A percentile compares a stretch with the other conserved stretches of the same genome.
Conservation (phyloP, 768 basidiomycete species). For the Psilocybe cyanescens region DNA sequence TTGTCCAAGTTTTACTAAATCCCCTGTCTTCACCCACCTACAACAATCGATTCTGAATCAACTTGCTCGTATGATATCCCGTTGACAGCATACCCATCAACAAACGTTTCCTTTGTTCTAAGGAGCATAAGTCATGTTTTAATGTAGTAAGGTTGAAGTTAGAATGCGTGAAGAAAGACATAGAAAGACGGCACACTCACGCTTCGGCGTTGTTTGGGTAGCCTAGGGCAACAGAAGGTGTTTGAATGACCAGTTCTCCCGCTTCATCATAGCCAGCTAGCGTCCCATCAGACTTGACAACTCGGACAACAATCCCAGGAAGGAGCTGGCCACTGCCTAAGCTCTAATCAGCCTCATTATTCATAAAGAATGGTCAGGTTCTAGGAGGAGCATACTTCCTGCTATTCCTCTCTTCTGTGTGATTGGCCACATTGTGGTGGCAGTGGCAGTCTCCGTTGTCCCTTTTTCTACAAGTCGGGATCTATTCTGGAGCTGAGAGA, state of each 20-base stretch:
- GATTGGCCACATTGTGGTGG: constrained; percentile 52
- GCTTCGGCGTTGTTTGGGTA: constrained; percentile 65
- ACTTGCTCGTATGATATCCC: background rate
- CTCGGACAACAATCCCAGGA: constrained; percentile 58
- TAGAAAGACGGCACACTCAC: constrained; percentile 39
- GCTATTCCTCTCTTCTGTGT: constrained; percentile 50
- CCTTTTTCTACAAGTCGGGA: constrained; percentile 39
- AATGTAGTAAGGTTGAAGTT: background rate
- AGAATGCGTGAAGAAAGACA: background rate
- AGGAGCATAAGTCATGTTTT: background rate
- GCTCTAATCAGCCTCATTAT: background rate
- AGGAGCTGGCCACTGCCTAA: constrained; percentile 56
- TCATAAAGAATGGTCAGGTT: background rate
- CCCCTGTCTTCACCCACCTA: constrained; percentile 74
- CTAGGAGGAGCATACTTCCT: constrained; percentile 41
- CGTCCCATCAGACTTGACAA: constrained; percentile 62
- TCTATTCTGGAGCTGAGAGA: background rate
- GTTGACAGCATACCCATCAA: constrained; percentile 53
- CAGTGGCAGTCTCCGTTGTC: constrained; percentile 67
- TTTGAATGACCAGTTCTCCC: constrained; percentile 61
- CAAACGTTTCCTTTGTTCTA: constrained; percentile 71
- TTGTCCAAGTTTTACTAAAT: constrained; percentile 58
- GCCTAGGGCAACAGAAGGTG: constrained; percentile 56
- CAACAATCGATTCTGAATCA: background rate
- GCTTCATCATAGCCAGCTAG: constrained; percentile 57